These are phyloP conservation scores for Neospermospora avenae DNA, from an alignment of 2,329 filamentous ascomycete species.

Conservation along the genomic window DNA sequence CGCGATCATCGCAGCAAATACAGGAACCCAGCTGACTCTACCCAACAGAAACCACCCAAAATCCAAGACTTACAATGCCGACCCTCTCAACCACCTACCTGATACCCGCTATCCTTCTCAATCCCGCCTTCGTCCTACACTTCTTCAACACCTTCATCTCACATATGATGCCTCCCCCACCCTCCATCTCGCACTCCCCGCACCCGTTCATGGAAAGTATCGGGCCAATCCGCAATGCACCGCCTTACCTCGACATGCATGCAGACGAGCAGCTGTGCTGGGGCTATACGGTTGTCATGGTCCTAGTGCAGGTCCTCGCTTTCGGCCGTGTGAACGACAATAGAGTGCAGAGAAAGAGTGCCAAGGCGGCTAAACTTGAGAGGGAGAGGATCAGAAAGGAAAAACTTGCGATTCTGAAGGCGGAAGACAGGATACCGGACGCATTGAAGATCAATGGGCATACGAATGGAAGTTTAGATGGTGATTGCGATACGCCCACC, in stretches of 20 bases:
- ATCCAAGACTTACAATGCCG: conserved; percentile 25
- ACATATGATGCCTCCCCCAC: conserved; percentile 33
- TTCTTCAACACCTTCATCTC: conserved; percentile 39
- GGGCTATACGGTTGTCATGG: conserved; percentile 39
- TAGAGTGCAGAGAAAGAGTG: conserved; percentile 23
- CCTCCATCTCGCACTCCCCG: conserved; percentile 29
- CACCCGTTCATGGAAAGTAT: conserved; percentile 32
- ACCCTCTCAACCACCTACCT: conserved; percentile 32
- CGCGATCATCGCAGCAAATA: not conserved
- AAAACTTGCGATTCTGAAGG: conserved; percentile 10
- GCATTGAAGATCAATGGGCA: conserved; percentile 5
- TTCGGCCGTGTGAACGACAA: conserved; percentile 34
- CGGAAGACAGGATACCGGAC: conserved; percentile 1
- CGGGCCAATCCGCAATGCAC: conserved; percentile 31
- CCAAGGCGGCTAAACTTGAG: conserved; percentile 23
- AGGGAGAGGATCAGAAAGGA: conserved; percentile 18
- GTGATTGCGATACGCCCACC: conserved; percentile 3
- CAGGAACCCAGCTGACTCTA: conserved; percentile 2
- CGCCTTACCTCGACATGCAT: conserved; percentile 38
- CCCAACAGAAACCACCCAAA: conserved; percentile 10
- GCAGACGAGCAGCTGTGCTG: conserved; percentile 38
- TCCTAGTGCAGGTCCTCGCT: conserved; percentile 37
- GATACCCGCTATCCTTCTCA: conserved; percentile 38
- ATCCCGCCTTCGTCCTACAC: conserved; percentile 40
- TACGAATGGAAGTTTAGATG: not conserved